Percentiles rank a stretch among this genome's conserved stretches.
Evolutionary conservation across 768 basidiomycete species (phyloP).

Genomic region (Trametes gibbosa): DNA sequence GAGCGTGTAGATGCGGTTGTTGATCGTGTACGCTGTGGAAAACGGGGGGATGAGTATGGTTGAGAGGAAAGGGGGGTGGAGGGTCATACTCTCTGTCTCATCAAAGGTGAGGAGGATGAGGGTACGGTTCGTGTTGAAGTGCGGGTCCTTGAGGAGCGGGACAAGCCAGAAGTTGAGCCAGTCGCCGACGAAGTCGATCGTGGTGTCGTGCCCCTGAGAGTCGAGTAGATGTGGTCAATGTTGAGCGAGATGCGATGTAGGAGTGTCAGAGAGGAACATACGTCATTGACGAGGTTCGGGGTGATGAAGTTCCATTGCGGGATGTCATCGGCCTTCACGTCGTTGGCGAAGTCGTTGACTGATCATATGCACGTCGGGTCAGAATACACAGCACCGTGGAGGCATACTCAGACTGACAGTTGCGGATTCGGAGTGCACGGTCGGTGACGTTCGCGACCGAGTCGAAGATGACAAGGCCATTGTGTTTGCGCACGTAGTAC

Average conservation of each 20-base stretch:
- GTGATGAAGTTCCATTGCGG: slow-evolving; percentile 65
- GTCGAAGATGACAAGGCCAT: slow-evolving; percentile 51
- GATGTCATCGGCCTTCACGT: slow-evolving; percentile 46
- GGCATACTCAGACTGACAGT: slow-evolving; percentile 30
- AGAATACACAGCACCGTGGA: background rate
- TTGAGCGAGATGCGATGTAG: background rate
- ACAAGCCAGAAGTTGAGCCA: slow-evolving; percentile 52
- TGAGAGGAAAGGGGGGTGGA: background rate
- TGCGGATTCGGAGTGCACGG: slow-evolving; percentile 47
- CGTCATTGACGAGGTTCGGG: slow-evolving; percentile 58
- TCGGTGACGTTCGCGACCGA: slow-evolving; percentile 42
- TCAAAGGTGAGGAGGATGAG: slow-evolving; percentile 64
- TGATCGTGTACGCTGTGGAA: slow-evolving; percentile 32
- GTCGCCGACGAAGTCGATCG: slow-evolving; percentile 41
- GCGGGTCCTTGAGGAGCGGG: slow-evolving; percentile 46
- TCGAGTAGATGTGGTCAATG: background rate
- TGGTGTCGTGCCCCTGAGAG: slow-evolving; percentile 48
- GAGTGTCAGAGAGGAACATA: background rate
- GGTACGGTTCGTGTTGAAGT: slow-evolving; percentile 54
- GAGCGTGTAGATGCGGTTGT: slow-evolving; percentile 47
- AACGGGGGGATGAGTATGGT: too few relatives aligned
- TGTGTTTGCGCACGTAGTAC: slow-evolving; percentile 58
- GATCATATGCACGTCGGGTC: background rate
- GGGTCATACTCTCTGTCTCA: slow-evolving; percentile 40
- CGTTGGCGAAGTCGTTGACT: slow-evolving; percentile 57